Evolutionary conservation across 306 rosid genomes (phyloP), one percentile per base, ranked within the genome.

Genomic region (Parietaria judaica): DNA sequence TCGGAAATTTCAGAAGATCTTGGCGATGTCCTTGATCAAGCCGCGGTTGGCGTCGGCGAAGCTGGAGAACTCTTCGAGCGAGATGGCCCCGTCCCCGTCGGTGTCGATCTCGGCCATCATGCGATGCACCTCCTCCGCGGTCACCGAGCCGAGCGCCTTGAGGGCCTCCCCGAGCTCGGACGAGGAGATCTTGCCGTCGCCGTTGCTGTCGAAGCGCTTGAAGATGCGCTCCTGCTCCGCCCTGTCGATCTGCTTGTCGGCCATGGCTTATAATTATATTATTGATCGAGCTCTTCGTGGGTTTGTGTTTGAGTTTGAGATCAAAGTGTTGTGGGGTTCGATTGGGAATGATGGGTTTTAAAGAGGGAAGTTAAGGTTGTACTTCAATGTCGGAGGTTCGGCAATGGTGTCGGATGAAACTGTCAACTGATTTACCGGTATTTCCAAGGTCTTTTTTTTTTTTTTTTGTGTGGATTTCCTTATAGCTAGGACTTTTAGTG

Each of bases 21-120:
- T 89, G 14, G 86, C 95, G 51, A 86, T 79, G 61, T 89, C 89
- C 72, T 53, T 86, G 8, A 89, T 60, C 57, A 86, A 68, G 43
- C 87, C 92, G 47, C 76, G 77, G 69, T 89, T 89, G 35, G 85
- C 86, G 4, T 14, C 16, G 0, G 95, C 92, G 8, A 89, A 89
- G 3, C 55, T 69, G 0, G 78, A 47, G 69, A 80, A 89, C 56
- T 89, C 97, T 9, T 86, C 64, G 0, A 61, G 64, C 0, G 97
- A 86, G 73, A 89, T 89, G 79, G 58, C 80, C 3, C 92, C 97
- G 3, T 89, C 92, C 0, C 81, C 75, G n/a, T 89, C 86, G 0
- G 78, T 80, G 45, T 89, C 97, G 46, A 86, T 78, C 76, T 89
- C 89, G 0, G 70, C 70, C 97, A 89, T 89, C 97, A 89, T 89